A percentile compares a stretch with the other conserved stretches of the same genome.
These are phyloP conservation scores for Nakaseomyces uthaithaninus DNA, from an alignment of 1,139 yeast genomes.

Conservation along the genomic window DNA sequence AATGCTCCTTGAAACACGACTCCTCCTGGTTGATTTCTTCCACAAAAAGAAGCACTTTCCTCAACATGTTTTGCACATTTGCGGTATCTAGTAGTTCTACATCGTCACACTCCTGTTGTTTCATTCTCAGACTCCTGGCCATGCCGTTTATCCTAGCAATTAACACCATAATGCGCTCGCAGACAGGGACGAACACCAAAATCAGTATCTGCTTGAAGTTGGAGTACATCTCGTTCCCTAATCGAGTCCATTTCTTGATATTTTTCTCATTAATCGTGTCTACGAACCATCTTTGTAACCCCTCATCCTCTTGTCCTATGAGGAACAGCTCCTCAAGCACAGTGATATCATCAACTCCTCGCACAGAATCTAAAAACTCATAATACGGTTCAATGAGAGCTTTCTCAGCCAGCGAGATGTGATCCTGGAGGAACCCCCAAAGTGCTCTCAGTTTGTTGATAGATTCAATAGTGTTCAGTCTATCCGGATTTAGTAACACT, in stretches of 20 bases:
- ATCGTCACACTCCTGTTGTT: constrained; percentile 5
- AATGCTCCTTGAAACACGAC: constrained; percentile 13
- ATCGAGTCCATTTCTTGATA: constrained; percentile 47
- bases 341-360: background rate
- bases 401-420: background rate
- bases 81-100: constrained; percentile 6
- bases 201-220: constrained; percentile 21
- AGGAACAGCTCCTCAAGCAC: constrained; percentile 12
- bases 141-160: constrained; percentile 41
- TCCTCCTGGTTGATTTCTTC: constrained; percentile 9
- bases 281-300: constrained; percentile 42
- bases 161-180: constrained; percentile 51
- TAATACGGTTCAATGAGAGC: constrained; percentile 1
- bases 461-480: background rate
- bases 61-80: constrained; percentile 6
- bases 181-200: constrained; percentile 40
- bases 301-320: constrained; percentile 19
- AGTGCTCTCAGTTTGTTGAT: background rate
- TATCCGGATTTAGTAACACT: background rate
- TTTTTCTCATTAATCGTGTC: constrained; percentile 61
- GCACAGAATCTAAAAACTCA: background rate
- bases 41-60: constrained; percentile 5
- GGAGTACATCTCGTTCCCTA: constrained; percentile 34
- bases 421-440: background rate
- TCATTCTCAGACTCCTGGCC: constrained; percentile 11